Percentiles rank a stretch among this genome's conserved stretches.
Conservation (phyloP, 1,139 yeast species). For the Yamadazyma diospyri region DNA sequence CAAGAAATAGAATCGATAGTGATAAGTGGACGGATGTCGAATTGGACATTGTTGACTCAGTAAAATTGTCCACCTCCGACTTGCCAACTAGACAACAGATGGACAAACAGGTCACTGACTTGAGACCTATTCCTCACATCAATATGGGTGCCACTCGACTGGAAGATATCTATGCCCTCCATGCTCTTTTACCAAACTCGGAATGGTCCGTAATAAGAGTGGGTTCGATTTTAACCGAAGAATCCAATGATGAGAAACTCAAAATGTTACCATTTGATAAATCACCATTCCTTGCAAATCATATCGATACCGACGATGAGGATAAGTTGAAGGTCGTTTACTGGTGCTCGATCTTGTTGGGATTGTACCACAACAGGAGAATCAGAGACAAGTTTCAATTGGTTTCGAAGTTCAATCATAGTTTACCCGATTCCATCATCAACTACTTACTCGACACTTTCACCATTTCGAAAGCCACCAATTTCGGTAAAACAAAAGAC, state of each 20-base stretch:
- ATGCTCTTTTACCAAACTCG: slow-evolving; percentile 61
- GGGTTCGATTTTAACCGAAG: slow-evolving; percentile 49
- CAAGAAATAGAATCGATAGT: slow-evolving; percentile 82
- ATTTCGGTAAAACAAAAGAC: slow-evolving; percentile 70
- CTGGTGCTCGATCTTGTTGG: slow-evolving; percentile 76
- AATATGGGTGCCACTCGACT: slow-evolving; percentile 73
- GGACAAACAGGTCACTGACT: slow-evolving; percentile 50
- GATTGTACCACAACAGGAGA: slow-evolving; percentile 74
- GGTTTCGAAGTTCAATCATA: slow-evolving; percentile 53
- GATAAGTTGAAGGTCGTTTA: slow-evolving; percentile 67
- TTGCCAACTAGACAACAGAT: slow-evolving; percentile 68
- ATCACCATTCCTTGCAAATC: slow-evolving; percentile 52
- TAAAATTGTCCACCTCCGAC: slow-evolving; percentile 63
- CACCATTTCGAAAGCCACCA: slow-evolving; percentile 61
- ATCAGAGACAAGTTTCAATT: slow-evolving; percentile 57
- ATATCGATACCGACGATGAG: slow-evolving; percentile 46
- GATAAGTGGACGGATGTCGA: slow-evolving; percentile 73
- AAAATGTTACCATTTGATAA: slow-evolving; percentile 58
- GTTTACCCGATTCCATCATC: slow-evolving; percentile 69
- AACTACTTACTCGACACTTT: slow-evolving; percentile 72
- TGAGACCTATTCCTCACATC: slow-evolving; percentile 82
- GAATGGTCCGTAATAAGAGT: slow-evolving; percentile 68
- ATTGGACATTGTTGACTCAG: slow-evolving; percentile 77
- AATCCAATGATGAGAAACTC: slow-evolving; percentile 44
- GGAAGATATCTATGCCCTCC: slow-evolving; percentile 77